Percentiles rank a stretch among this genome's conserved stretches.
These are phyloP conservation scores for Claviceps pazoutovae DNA, from an alignment of 2,329 filamentous ascomycete genomes.

Conservation along the genomic window DNA sequence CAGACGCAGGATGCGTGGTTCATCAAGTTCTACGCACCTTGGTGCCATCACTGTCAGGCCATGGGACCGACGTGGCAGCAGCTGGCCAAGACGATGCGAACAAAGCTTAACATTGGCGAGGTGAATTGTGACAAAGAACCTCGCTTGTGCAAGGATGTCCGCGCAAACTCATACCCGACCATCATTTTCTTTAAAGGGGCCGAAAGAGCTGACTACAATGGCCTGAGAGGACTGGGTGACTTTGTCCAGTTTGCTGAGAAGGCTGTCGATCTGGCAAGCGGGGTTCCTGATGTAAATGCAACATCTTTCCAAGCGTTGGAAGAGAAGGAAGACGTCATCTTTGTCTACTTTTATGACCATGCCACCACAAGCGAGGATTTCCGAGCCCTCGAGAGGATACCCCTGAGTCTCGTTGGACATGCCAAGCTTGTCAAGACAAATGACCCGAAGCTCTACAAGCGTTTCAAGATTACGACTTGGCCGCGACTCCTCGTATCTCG, in stretches of 20 bases:
- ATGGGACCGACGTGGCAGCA: constrained; percentile 84
- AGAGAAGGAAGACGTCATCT: constrained; percentile 87
- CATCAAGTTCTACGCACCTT: constrained; percentile 96
- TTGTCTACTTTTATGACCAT: constrained; percentile 94
- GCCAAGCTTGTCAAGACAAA: constrained; percentile 87
- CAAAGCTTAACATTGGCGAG: constrained; percentile 80
- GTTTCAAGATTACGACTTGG: constrained; percentile 95
- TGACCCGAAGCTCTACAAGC: constrained; percentile 57
- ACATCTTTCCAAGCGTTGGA: constrained; percentile 68
- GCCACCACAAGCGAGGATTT: constrained; percentile 92
- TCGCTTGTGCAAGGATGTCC: constrained; percentile 83
- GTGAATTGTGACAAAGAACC: constrained; percentile 86
- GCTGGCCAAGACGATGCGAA: constrained; percentile 82
- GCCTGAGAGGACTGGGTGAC: constrained; percentile 82
- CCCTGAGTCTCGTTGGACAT: constrained; percentile 77
- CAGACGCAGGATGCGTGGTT: constrained; percentile 90
- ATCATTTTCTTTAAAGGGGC: constrained; percentile 86
- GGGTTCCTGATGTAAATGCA: constrained; percentile 69
- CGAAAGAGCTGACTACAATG: constrained; percentile 85
- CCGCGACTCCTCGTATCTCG: constrained; percentile 82
- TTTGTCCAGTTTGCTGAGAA: constrained; percentile 77
- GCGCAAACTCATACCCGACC: constrained; percentile 69
- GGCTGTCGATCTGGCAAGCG: constrained; percentile 61
- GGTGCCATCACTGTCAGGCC: constrained; percentile 91
- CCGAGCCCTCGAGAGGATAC: constrained; percentile 69